These are phyloP conservation scores for Jimgerdemannia flammicorona DNA, from an alignment of 192 early-diverging fungal species.

Conservation along the genomic window DNA sequence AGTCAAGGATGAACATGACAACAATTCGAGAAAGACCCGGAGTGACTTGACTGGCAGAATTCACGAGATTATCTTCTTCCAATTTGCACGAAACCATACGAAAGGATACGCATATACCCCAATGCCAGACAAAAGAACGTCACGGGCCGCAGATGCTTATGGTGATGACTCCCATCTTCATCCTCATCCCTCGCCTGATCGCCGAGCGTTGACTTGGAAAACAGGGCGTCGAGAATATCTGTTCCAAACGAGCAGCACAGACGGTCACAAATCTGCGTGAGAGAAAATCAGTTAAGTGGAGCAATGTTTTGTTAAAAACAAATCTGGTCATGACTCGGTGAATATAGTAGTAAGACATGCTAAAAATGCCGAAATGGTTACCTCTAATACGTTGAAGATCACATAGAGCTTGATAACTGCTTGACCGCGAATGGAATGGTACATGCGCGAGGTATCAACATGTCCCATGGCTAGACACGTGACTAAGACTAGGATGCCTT, in stretches of 20 bases:
- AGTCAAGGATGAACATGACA: background rate
- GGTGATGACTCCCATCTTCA: background rate
- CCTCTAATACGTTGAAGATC: constrained; percentile 94
- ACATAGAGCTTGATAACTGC: constrained; percentile 95
- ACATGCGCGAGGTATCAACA: constrained; percentile 86
- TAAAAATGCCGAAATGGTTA: constrained; percentile 15
- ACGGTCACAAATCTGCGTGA: constrained; percentile 78
- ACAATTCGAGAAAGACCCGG: background rate
- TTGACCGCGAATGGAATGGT: constrained; percentile 96
- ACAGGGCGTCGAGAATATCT: constrained; percentile 93
- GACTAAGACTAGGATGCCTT: constrained; percentile 74
- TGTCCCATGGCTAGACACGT: constrained; percentile 72
- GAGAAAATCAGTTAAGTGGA: background rate
- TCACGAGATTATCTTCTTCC: background rate
- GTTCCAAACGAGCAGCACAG: constrained; percentile 91
- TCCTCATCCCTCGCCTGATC: constrained; percentile 20
- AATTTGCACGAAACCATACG: background rate
- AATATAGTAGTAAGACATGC: no score
- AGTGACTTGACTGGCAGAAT: background rate
- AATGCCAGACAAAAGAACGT: constrained; percentile 72
- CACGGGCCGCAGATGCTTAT: constrained; percentile 39
- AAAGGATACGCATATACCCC: constrained; percentile 69
- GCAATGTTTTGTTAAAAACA: background rate
- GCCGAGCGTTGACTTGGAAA: constrained; percentile 69
- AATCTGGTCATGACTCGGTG: background rate